Percentiles rank a stretch among this genome's conserved stretches.
phyloP scores from a whole-genome alignment of 768 basidiomycete species.

The Leccinum arenicola region DNA sequence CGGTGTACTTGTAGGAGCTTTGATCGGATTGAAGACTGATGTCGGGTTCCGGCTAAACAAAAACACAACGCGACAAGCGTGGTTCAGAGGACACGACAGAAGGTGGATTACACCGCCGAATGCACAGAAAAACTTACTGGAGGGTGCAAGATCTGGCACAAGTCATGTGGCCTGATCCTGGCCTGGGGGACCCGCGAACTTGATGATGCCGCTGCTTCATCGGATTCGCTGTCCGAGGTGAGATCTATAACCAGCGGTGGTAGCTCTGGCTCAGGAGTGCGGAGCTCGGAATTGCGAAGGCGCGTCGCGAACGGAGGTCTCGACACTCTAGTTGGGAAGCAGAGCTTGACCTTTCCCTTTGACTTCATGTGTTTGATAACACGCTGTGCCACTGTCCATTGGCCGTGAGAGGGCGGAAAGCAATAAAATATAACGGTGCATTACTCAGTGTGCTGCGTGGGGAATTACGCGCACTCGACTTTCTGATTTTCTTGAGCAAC shows the following conservation, averaged over 20 bases:
- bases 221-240: constrained; percentile 12
- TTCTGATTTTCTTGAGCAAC: constrained; percentile 20
- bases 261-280: background rate
- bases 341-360: constrained; percentile 25
- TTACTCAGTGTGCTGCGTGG: constrained; percentile 24
- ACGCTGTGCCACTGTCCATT: constrained; percentile 23
- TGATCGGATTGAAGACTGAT: background rate
- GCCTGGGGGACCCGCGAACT: background rate
- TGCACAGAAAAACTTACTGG: constrained; percentile 11
- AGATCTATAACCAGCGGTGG: constrained; percentile 20
- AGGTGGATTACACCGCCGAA: background rate
- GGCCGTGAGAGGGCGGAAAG: constrained; percentile 4
- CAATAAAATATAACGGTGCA: background rate
- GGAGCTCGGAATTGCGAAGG: constrained; percentile 12
- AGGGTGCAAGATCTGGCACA: background rate
- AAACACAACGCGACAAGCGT: background rate
- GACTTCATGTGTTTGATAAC: constrained; percentile 28
- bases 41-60: constrained; percentile 10
- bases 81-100: background rate
- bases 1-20: background rate
- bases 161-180: background rate
- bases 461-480: constrained; percentile 15
- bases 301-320: constrained; percentile 16
- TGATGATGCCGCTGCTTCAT: constrained; percentile 1
- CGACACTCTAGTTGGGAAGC: constrained; percentile 16